A percentile compares a stretch with the other conserved stretches of the same genome.
phyloP scores from a whole-genome alignment of 2,329 filamentous ascomycete genomes.

The Phialophora tarda region DNA sequence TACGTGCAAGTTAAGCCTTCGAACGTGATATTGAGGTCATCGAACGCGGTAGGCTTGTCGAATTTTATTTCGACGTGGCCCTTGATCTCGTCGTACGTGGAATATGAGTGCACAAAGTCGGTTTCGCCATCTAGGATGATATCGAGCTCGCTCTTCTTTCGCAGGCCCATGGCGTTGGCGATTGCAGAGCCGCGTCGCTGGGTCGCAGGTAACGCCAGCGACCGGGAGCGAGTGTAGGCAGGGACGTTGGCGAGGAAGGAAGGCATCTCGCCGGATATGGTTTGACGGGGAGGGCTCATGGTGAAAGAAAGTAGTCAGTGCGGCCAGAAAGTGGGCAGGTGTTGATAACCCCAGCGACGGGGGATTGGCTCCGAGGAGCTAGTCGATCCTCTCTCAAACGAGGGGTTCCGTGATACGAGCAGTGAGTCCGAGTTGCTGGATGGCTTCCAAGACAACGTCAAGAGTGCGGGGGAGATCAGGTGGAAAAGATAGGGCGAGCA shows the following conservation, averaged over 20 bases:
- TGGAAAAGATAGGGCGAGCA: slow-evolving; percentile 6
- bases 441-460: neutral
- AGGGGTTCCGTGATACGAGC: slow-evolving; percentile 8
- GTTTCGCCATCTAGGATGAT: slow-evolving; percentile 39
- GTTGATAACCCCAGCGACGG: slow-evolving; percentile 13
- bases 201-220: slow-evolving; percentile 22
- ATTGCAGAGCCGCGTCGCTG: slow-evolving; percentile 34
- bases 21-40: slow-evolving; percentile 43
- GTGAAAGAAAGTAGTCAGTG: slow-evolving; percentile 16
- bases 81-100: slow-evolving; percentile 44
- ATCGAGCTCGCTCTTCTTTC: slow-evolving; percentile 39
- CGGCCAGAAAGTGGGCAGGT: slow-evolving; percentile 1
- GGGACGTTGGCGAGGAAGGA: slow-evolving; percentile 32
- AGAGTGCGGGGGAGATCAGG: slow-evolving; percentile 22
- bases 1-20: slow-evolving; percentile 41
- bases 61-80: slow-evolving; percentile 42
- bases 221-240: slow-evolving; percentile 31
- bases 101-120: slow-evolving; percentile 41
- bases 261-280: slow-evolving; percentile 35
- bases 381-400: slow-evolving; percentile 11
- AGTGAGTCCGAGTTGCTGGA: neutral
- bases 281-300: slow-evolving; percentile 22
- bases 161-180: slow-evolving; percentile 34
- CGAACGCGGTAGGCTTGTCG: slow-evolving; percentile 42
- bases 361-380: slow-evolving; percentile 4